Base-by-base conservation (phyloP, 139 green algal genomes). In the Bryopsis sp. region DNA sequence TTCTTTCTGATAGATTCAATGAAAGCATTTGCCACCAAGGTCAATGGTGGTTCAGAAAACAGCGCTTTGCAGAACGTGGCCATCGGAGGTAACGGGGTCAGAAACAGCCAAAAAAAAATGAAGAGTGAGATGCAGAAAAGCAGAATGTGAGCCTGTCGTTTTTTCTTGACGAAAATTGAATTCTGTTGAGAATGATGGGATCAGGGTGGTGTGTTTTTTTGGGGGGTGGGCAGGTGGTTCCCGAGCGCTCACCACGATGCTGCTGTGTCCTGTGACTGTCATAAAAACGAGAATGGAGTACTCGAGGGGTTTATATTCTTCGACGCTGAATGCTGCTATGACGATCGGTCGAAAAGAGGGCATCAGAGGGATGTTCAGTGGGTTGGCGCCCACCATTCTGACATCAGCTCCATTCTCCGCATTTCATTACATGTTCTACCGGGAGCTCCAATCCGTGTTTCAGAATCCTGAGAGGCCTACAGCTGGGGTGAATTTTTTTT, bases 201-300 rank as follows among this genome's bases (percentile, higher is more conserved):
- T n/a, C n/a, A n/a, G n/a, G n/a, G n/a, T n/a, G n/a, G n/a, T n/a
- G n/a, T n/a, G 54, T 32, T 11, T 32, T 28, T 4, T 29, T 54
- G 34, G 2, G 47, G 35, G 19, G 1, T 1, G 3, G 47, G 34
- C 72, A 81, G 86, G 89, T 8, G 26, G 87, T 2, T 83, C 92
- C 0, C 75, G 92, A 24, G 86, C 78, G 0, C 63, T 94, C 47
- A 85, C 88, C 4, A 85, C 89, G 22, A 72, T 88, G 1, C 71
- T 89, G 3, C 78, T 95, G 39, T 93, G 82, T 36, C 94, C 94
- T 7, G 68, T 97, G 22, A 97, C 90, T 1, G 77, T 99, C 0
- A 81, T 99, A 8, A 99, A 99, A 68, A 99, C 94, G 0, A 78
- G 92, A 29, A 96, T 98, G 88, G 94, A 99, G 77, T 94, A 93